A percentile compares a stretch with the other conserved stretches of the same genome.
phyloP scores from a whole-genome alignment of 2,329 filamentous ascomycete species.

The Xylariomycetidae sp. region DNA sequence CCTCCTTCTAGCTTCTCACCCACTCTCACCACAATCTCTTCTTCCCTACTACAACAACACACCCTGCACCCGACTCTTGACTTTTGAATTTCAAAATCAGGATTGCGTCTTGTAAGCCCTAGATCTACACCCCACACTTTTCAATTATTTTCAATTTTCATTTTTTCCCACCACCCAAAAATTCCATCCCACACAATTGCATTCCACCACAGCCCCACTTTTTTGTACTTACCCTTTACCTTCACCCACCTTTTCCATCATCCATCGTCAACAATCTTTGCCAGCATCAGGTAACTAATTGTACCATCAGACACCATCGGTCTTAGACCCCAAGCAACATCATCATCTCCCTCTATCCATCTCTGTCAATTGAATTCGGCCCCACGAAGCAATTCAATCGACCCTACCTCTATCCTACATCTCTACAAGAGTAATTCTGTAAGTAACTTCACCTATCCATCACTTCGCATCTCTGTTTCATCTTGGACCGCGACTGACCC shows the following conservation, averaged over 20 bases:
- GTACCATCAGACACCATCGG: not conserved
- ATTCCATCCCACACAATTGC: too few relatives aligned
- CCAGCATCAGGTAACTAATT: too few relatives aligned
- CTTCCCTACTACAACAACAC: not conserved
- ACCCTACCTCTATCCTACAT: too few relatives aligned
- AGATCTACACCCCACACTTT: not conserved
- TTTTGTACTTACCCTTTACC: not conserved
- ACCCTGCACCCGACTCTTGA: not conserved
- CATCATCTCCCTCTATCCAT: not conserved
- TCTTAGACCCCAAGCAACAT: not conserved
- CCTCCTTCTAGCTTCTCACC: not conserved
- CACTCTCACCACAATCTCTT: not conserved
- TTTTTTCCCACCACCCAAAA: not conserved
- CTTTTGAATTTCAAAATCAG: not conserved
- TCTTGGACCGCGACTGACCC: too few relatives aligned
- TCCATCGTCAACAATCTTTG: not conserved
- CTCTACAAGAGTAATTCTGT: too few relatives aligned
- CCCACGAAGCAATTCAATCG: too few relatives aligned
- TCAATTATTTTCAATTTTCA: not conserved
- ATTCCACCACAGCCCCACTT: too few relatives aligned
- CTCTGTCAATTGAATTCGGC: too few relatives aligned
- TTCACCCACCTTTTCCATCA: not conserved
- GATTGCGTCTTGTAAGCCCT: not conserved
- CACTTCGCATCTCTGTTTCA: too few relatives aligned
- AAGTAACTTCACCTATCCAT: too few relatives aligned